Conservation (phyloP, 805 yeast species). For the Ogataea polymorpha region DNA sequence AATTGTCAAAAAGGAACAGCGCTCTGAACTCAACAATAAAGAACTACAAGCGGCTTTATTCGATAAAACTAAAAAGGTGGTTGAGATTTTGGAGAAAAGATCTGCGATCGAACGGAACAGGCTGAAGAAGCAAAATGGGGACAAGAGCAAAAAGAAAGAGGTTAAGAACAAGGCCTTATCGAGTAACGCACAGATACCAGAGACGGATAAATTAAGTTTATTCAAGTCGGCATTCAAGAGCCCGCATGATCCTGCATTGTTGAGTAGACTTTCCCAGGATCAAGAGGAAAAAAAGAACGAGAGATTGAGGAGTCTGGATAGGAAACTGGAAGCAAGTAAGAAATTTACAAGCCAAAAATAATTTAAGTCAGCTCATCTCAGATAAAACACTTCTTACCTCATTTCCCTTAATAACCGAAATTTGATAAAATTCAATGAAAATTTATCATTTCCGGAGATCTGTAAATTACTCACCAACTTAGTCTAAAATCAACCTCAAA, state of each 20-base stretch:
- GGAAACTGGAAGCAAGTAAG: slow-evolving; percentile 17
- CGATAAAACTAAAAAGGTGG: slow-evolving; percentile 55
- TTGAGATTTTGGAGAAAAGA: slow-evolving; percentile 62
- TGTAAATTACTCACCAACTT: background rate
- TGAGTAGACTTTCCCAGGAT: background rate
- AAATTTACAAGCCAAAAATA: background rate
- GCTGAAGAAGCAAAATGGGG: slow-evolving; percentile 9
- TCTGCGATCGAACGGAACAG: slow-evolving; percentile 66
- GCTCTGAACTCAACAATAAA: slow-evolving; percentile 60
- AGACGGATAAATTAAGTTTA: slow-evolving; percentile 18
- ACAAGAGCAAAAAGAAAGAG: background rate
- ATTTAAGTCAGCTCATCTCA: no score
- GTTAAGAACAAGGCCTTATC: background rate
- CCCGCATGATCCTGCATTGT: slow-evolving; percentile 5
- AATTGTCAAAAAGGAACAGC: slow-evolving; percentile 44
- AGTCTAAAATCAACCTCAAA: background rate
- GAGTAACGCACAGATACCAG: slow-evolving; percentile 1
- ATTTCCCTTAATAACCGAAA: slow-evolving; percentile 2
- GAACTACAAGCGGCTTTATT: slow-evolving; percentile 59
- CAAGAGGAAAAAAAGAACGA: slow-evolving; percentile 15
- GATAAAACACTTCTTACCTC: background rate
- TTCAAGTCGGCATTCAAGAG: slow-evolving; percentile 26
- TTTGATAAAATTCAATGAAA: background rate
- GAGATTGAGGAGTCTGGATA: slow-evolving; percentile 24
- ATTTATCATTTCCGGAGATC: background rate